Conservation (phyloP, 2,329 filamentous ascomycete genomes). For the Chaetomium olivaceum region DNA sequence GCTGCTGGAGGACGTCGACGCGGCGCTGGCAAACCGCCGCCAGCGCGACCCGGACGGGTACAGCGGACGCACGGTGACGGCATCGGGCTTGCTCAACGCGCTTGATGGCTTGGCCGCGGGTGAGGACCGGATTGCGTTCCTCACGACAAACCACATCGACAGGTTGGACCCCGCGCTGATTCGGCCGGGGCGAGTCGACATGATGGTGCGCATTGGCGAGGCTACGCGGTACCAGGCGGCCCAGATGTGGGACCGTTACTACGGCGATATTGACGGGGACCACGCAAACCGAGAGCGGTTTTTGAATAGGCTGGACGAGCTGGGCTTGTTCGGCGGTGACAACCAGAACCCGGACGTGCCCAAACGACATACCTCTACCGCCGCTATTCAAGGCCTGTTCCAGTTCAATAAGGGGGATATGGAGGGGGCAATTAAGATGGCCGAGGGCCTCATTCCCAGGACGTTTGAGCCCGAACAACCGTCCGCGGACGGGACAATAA, state of each 20-base stretch:
- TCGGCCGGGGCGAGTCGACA: constrained; percentile 86
- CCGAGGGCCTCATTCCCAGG: constrained; percentile 63
- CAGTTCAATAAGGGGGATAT: constrained; percentile 92
- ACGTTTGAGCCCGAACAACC: constrained; percentile 54
- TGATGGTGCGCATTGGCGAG: constrained; percentile 87
- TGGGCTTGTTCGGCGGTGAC: constrained; percentile 67
- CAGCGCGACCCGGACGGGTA: constrained; percentile 81
- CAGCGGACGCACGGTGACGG: constrained; percentile 84
- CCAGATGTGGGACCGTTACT: constrained; percentile 93
- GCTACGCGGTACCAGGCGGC: constrained; percentile 82
- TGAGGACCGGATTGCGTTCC: constrained; percentile 89
- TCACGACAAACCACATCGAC: constrained; percentile 94
- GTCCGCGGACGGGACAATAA: constrained; percentile 44
- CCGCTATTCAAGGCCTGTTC: constrained; percentile 90
- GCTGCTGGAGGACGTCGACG: constrained; percentile 86
- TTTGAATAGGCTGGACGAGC: constrained; percentile 65
- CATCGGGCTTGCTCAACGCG: constrained; percentile 84
- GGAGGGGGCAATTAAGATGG: constrained; percentile 81
- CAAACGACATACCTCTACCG: constrained; percentile 71
- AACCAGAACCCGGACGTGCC: constrained; percentile 47
- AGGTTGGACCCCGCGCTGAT: constrained; percentile 86
- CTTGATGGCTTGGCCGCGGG: constrained; percentile 91
- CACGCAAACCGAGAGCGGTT: constrained; percentile 67
- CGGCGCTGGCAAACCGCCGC: constrained; percentile 80
- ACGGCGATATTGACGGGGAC: constrained; percentile 73